phyloP scores from a whole-genome alignment of 345 rosid genomes.

The Moricandia moricandioides region DNA sequence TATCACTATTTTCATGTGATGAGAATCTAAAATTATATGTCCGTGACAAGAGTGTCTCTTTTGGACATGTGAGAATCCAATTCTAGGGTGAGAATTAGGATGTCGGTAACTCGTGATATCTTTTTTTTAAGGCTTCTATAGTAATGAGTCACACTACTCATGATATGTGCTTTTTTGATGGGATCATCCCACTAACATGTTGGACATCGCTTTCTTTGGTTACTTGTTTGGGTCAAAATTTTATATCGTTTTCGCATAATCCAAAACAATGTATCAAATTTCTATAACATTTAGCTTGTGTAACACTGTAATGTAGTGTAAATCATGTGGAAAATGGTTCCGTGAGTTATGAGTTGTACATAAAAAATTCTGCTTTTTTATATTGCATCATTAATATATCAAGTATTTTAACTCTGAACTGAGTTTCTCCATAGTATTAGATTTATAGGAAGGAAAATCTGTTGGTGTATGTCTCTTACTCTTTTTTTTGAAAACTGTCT shows the following conservation, averaged over 20 bases:
- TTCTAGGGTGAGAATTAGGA: conserved; percentile 31
- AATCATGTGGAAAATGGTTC: not conserved
- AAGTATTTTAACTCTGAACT: not conserved
- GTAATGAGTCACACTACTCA: conserved; percentile 23
- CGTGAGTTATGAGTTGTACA: not conserved
- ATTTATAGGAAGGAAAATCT: not conserved
- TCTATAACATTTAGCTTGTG: not conserved
- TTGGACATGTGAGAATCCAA: conserved; percentile 30
- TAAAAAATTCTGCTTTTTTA: not conserved
- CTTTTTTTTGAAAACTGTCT: not conserved
- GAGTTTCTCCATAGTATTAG: not conserved
- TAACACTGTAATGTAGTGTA: not conserved
- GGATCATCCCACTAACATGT: conserved; percentile 20
- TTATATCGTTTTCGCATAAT: conserved; percentile 7
- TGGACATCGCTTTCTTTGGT: not conserved
- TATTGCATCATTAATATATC: not conserved
- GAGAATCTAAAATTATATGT: not conserved
- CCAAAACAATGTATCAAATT: not conserved
- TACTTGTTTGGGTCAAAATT: conserved; percentile 1
- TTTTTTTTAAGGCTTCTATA: conserved; percentile 14
- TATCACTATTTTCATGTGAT: conserved; percentile 19
- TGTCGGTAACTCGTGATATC: conserved; percentile 29
- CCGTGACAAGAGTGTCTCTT: conserved; percentile 21
- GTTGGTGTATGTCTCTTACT: not conserved
- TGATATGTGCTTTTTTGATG: conserved; percentile 17